Percentiles rank a stretch among this genome's conserved stretches.
Conservation (phyloP, 1,139 yeast species). For the Magnusiomyces ingens region DNA sequence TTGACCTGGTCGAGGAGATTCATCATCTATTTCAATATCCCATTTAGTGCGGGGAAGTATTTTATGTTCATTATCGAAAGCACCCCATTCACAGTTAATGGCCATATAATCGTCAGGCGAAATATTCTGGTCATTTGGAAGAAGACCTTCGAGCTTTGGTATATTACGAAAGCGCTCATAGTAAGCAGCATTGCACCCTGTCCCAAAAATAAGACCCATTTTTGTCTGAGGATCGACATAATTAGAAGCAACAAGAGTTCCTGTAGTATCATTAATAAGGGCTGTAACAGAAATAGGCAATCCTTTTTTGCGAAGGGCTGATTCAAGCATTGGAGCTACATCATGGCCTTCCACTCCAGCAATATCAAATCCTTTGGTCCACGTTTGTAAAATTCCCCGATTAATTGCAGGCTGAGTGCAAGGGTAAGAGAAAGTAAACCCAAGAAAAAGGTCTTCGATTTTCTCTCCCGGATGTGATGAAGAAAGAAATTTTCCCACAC, state of each 20-base stretch:
- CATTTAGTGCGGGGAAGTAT: conserved; percentile 82
- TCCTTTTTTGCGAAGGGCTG: conserved; percentile 52
- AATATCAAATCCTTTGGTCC: conserved; percentile 98
- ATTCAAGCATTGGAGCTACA: conserved; percentile 86
- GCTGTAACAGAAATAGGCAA: conserved; percentile 87
- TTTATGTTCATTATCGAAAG: conserved; percentile 84
- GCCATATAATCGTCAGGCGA: conserved; percentile 71
- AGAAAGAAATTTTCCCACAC: conserved; percentile 56
- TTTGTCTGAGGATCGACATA: conserved; percentile 83
- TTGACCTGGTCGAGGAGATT: conserved; percentile 94
- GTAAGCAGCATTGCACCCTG: conserved; percentile 96
- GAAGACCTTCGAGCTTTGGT: conserved; percentile 73
- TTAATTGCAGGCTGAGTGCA: conserved; percentile 79
- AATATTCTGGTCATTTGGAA: conserved; percentile 49
- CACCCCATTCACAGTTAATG: conserved; percentile 97
- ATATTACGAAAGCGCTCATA: conserved; percentile 69
- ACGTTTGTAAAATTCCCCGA: conserved; percentile 81
- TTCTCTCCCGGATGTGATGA: conserved; percentile 40
- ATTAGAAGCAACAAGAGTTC: conserved; percentile 92
- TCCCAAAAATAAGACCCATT: conserved; percentile 95
- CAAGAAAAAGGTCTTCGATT: conserved; percentile 53
- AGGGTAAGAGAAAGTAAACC: conserved; percentile 95
- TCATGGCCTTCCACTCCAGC: conserved; percentile 91
- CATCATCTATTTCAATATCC: conserved; percentile 70
- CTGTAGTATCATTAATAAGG: conserved; percentile 92